phyloP scores from a whole-genome alignment of 192 early-diverging fungal genomes.

The Podila clonocystis region DNA sequence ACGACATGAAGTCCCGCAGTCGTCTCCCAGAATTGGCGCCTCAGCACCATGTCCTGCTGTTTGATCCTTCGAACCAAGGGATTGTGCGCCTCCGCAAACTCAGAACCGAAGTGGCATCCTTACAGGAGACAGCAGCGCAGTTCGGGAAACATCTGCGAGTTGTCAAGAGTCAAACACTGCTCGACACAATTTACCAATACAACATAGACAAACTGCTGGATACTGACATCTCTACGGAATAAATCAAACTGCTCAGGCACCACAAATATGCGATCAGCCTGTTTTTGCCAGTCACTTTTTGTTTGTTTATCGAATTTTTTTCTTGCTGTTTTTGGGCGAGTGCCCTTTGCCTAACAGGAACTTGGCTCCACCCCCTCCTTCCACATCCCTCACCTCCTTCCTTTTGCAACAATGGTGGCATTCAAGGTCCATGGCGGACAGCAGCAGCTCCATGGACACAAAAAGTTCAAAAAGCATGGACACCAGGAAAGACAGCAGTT shows the following conservation, averaged over 20 bases:
- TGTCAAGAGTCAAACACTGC: constrained; percentile 8
- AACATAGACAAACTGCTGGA: constrained; percentile 4
- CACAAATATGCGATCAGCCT: no score
- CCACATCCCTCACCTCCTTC: neutral
- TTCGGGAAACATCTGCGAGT: constrained; percentile 14
- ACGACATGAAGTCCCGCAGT: no score
- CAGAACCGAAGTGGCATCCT: constrained; percentile 5
- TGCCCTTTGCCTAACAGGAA: neutral
- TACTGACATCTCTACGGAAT: neutral
- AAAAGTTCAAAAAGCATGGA: neutral
- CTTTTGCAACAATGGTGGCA: neutral
- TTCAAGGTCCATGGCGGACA: constrained; percentile 2
- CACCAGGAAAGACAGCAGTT: neutral
- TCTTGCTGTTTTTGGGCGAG: no score
- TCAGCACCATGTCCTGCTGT: constrained; percentile 22
- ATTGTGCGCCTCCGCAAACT: constrained; percentile 26
- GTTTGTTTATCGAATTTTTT: no score
- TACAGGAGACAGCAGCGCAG: neutral
- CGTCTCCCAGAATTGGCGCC: neutral
- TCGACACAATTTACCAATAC: constrained; percentile 16
- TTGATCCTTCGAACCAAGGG: constrained; percentile 15
- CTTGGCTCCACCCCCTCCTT: neutral
- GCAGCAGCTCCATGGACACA: neutral
- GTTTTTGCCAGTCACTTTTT: no score
- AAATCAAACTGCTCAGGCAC: no score